Base-by-base conservation (phyloP, 345 rosid species). In the Syzygium grande region DNA sequence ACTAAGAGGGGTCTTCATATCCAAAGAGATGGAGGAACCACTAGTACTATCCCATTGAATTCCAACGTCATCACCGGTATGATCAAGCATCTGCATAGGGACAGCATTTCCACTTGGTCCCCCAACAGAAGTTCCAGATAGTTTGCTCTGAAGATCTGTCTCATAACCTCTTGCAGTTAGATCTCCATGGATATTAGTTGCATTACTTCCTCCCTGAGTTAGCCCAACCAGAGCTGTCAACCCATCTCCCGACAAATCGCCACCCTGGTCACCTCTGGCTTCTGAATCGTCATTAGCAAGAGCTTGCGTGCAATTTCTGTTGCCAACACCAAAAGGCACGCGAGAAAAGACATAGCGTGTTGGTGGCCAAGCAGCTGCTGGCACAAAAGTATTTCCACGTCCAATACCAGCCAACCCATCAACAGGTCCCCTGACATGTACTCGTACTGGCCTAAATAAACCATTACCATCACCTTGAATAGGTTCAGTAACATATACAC, bases 341-440 rank as follows among this genome's bases (percentile, higher is more conserved):
- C 99, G 99, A 16, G 99, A 97, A 90, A 95, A 97, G 88, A 97
- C 98, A 88, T 94, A 95, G 41, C 97, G 97, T 52, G 99, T 95
- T 86, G 99, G 97, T 51, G 98, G 94, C 97, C 99, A 94, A 68
- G 94, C 94, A 89, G 95, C 91, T 51, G 97, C 91, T 54, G 98
- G 97, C 85, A 95, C 95, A 90, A 92, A 96, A 86, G 97, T 90
- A 89, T 94, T 91, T 91, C 97, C 99, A 51, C 97, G 95, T 88
- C 99, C 99, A 90, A 97, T 95, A 88, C 98, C 99, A 3, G 99
- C 99, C 91, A 97, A 99, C 86, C 99, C 99, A 92, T 97, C 99
- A 87, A 91, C 94, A 89, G 94, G 95, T 80, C 98, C 98, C 94
- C 97, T 94, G 87, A 95, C 97, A 91, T 94, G 98, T 80, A 96